Conservation (phyloP, 345 rosid species). For the Clarkia xantiana region DNA sequence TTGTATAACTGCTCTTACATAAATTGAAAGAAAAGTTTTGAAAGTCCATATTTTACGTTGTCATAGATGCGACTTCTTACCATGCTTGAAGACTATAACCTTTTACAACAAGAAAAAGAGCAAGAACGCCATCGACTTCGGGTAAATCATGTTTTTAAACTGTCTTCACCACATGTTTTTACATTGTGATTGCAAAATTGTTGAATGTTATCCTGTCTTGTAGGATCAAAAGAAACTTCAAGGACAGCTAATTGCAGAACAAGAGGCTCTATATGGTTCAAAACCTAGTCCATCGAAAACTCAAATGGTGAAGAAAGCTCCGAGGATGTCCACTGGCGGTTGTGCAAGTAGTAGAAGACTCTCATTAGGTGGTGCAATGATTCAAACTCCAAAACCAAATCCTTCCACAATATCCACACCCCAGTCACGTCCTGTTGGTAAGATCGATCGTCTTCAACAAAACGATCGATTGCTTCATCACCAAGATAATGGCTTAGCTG, state of each 20-base stretch:
- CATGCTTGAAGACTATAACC: conserved; percentile 77
- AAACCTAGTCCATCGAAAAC: conserved; percentile 92
- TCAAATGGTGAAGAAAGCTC: conserved; percentile 49
- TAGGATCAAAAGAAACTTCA: conserved; percentile 98
- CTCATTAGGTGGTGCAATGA: conserved; percentile 14
- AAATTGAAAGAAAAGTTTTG: background rate
- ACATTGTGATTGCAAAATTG: background rate
- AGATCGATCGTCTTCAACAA: conserved; percentile 32
- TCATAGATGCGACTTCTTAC: conserved; percentile 68
- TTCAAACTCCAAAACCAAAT: conserved; percentile 56
- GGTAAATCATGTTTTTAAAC: conserved; percentile 18
- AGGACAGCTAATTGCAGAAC: conserved; percentile 88
- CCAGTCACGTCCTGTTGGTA: conserved; percentile 35
- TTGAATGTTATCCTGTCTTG: conserved; percentile 3
- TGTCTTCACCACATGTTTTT: background rate
- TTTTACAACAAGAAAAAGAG: conserved; percentile 80
- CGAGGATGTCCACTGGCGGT: conserved; percentile 72
- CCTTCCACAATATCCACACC: conserved; percentile 28
- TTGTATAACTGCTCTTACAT: no score
- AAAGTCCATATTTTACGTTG: conserved; percentile 2
- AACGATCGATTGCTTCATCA: conserved; percentile 20
- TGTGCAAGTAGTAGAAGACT: conserved; percentile 35
- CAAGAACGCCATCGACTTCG: conserved; percentile 82
- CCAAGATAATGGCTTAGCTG: conserved; percentile 30
- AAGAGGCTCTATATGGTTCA: conserved; percentile 86